These are phyloP conservation scores for Botrytis byssoidea DNA, from an alignment of 2,329 filamentous ascomycete species.

Conservation along the genomic window DNA sequence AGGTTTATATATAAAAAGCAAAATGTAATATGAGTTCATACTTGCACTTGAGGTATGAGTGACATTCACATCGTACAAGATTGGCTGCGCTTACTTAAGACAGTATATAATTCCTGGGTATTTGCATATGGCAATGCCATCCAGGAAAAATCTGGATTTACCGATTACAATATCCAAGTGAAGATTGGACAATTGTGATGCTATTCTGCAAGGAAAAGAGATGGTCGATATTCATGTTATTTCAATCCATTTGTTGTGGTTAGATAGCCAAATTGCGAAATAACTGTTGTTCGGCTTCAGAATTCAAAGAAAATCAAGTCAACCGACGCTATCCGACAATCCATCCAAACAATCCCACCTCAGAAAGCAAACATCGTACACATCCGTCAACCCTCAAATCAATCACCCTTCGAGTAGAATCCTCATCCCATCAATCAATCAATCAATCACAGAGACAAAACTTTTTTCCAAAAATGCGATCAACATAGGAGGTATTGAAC, in stretches of 20 bases:
- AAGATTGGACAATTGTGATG: background rate
- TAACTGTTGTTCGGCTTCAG: background rate
- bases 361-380: background rate
- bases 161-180: background rate
- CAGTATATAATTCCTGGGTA: background rate
- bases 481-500: constrained; percentile 28
- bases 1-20: background rate
- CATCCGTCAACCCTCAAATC: background rate
- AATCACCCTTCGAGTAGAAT: background rate
- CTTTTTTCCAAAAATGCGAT: background rate
- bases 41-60: background rate
- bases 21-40: background rate
- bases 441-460: background rate
- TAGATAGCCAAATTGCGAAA: background rate
- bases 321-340: background rate
- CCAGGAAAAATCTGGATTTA: background rate
- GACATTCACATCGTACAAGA: background rate
- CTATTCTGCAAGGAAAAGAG: background rate
- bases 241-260: background rate
- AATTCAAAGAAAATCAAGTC: background rate
- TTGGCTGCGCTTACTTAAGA: background rate
- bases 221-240: background rate
- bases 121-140: background rate
- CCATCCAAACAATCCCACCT: background rate
- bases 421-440: background rate